Conservation (phyloP, 1,284 basidiomycete species). For the Sparassis latifolia region DNA sequence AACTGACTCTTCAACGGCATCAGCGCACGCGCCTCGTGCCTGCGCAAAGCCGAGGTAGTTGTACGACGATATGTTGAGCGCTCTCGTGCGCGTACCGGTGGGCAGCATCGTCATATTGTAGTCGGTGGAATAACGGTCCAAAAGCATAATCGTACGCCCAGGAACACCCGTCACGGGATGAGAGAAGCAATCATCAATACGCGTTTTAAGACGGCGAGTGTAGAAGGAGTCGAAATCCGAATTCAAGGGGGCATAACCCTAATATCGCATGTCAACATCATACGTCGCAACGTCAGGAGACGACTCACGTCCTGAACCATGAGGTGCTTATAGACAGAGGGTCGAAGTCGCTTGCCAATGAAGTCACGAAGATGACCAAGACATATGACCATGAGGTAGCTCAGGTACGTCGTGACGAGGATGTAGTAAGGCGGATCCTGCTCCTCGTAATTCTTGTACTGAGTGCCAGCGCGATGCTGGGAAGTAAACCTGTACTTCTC, state of each 20-base stretch:
- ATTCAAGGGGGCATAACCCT: conserved; percentile 96
- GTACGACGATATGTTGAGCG: conserved; percentile 96
- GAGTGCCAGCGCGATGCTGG: conserved; percentile 46
- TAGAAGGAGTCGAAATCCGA: conserved; percentile 99
- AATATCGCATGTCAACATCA: conserved; percentile 2
- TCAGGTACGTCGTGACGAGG: conserved; percentile 87
- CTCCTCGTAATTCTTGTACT: conserved; percentile 48
- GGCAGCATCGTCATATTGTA: conserved; percentile 77
- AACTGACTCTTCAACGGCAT: conserved; percentile 83
- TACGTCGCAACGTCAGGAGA: neutral
- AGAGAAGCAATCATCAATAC: conserved; percentile 95
- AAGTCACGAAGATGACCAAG: conserved; percentile 95
- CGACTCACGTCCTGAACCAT: conserved; percentile 72
- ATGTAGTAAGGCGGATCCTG: conserved; percentile 88
- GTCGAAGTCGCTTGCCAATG: conserved; percentile 81
- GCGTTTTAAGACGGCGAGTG: conserved; percentile 89
- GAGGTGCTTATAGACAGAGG: conserved; percentile 73
- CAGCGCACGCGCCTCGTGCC: conserved; percentile 87
- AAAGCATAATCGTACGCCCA: conserved; percentile 84
- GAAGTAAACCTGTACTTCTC: conserved; percentile 65
- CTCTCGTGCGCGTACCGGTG: conserved; percentile 80
- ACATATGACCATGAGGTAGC: conserved; percentile 83
- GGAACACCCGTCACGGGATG: conserved; percentile 93
- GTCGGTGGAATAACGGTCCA: conserved; percentile 83
- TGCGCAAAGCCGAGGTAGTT: conserved; percentile 99